Conservation (phyloP, 1,284 basidiomycete genomes). For the Cutaneotrichosporon sp. region DNA sequence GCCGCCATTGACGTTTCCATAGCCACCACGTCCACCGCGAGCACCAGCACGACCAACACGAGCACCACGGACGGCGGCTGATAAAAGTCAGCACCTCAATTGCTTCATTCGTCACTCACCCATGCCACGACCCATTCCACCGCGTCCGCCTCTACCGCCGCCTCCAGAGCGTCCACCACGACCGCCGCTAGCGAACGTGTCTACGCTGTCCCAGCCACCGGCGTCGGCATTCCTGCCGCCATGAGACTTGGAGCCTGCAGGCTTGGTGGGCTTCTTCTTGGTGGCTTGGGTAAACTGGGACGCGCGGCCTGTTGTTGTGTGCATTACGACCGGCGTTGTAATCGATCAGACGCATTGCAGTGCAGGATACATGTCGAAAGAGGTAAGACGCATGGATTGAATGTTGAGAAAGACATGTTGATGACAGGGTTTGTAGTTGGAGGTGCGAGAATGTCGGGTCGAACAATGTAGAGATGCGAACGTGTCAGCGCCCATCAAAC, state of each 20-base stretch:
- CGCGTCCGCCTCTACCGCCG: slow-evolving; percentile 34
- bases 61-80: slow-evolving; percentile 17
- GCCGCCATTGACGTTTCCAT: slow-evolving; percentile 22
- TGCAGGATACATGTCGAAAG: too few species aligned
- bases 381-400: neutral
- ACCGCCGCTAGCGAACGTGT: slow-evolving; percentile 24
- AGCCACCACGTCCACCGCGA: slow-evolving; percentile 41
- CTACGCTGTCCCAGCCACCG: slow-evolving; percentile 38
- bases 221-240: slow-evolving; percentile 42
- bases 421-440: neutral
- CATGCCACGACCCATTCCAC: slow-evolving; percentile 6
- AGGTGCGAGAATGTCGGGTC: neutral
- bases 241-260: slow-evolving; percentile 24
- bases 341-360: too few species aligned
- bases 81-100: neutral
- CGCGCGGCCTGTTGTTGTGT: slow-evolving; percentile 42
- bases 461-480: neutral
- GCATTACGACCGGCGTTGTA: too few species aligned
- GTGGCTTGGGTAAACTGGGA: slow-evolving; percentile 48
- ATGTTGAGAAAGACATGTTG: too few species aligned
- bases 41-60: slow-evolving; percentile 33
- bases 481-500: neutral
- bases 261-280: slow-evolving; percentile 43
- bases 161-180: slow-evolving; percentile 26
- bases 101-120: slow-evolving; percentile 1